phyloP scores from a whole-genome alignment of 208 protist genomes.

The Leishmania gerbilli region DNA sequence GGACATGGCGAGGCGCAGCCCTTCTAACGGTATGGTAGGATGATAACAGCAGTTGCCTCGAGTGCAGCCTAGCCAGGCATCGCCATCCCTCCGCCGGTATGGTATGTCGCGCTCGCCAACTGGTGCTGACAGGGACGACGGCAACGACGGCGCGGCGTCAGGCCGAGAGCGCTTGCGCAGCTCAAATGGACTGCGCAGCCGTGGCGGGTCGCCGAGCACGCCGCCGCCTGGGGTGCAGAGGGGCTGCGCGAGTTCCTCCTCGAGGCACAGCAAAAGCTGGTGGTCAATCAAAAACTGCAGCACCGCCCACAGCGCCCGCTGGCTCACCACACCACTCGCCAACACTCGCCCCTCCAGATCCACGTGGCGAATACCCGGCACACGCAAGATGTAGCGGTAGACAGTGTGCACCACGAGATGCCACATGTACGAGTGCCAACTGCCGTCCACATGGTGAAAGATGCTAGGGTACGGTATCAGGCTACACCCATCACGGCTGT shows the following conservation, averaged over 20 bases:
- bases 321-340: conserved; percentile 58
- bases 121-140: background rate
- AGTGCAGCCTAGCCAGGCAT: background rate
- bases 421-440: conserved; percentile 84
- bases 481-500: background rate
- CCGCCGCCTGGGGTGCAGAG: conserved; percentile 1
- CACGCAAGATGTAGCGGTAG: conserved; percentile 56
- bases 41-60: conserved; percentile 15
- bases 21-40: conserved; percentile 17
- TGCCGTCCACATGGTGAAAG: conserved; percentile 86
- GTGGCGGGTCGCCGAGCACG: conserved; percentile 10
- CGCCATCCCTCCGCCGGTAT: background rate
- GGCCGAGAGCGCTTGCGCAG: conserved; percentile 1
- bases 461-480: conserved; percentile 68
- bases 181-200: conserved; percentile 17
- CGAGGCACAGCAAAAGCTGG: conserved; percentile 15
- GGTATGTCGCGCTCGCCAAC: background rate
- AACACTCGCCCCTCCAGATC: conserved; percentile 41
- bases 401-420: conserved; percentile 52
- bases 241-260: conserved; percentile 19
- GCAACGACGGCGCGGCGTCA: background rate
- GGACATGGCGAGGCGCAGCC: conserved; percentile 10
- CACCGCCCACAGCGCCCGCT: conserved; percentile 40
- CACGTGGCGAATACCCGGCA: conserved; percentile 56
- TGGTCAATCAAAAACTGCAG: conserved; percentile 53